Evolutionary conservation across 192 early-diverging fungal species (phyloP).

Genomic region (Coemansia brasiliensis): DNA sequence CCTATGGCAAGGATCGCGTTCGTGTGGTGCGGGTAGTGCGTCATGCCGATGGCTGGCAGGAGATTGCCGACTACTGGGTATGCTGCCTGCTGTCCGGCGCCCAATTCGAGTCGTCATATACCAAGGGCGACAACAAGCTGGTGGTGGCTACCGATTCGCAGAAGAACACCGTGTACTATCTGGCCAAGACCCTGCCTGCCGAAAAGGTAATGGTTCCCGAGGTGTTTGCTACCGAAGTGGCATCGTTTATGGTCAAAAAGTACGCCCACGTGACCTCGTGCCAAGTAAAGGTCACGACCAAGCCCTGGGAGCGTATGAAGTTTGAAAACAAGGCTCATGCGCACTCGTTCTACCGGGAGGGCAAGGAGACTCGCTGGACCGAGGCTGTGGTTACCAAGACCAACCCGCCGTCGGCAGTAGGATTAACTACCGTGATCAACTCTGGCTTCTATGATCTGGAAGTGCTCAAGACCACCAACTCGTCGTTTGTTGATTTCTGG

Average conservation of each 20-base stretch:
- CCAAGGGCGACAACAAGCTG: slow-evolving; percentile 74
- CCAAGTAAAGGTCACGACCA: slow-evolving; percentile 66
- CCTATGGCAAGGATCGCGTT: slow-evolving; percentile 76
- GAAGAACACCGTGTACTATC: slow-evolving; percentile 76
- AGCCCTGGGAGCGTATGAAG: slow-evolving; percentile 74
- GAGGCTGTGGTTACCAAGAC: slow-evolving; percentile 54
- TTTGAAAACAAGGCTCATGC: slow-evolving; percentile 62
- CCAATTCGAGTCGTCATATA: slow-evolving; percentile 66
- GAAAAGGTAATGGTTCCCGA: slow-evolving; percentile 70
- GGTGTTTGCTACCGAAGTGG: slow-evolving; percentile 69
- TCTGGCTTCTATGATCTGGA: slow-evolving; percentile 69
- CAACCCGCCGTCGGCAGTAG: slow-evolving; percentile 17
- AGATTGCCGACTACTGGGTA: slow-evolving; percentile 70
- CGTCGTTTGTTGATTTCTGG: slow-evolving; percentile 72
- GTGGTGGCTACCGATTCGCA: slow-evolving; percentile 76
- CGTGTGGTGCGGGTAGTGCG: slow-evolving; percentile 72
- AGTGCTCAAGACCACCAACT: slow-evolving; percentile 83
- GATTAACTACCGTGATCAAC: not conserved
- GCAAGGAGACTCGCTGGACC: slow-evolving; percentile 67
- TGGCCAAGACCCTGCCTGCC: slow-evolving; percentile 66
- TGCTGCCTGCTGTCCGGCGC: slow-evolving; percentile 59
- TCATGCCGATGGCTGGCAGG: slow-evolving; percentile 59
- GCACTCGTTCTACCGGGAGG: slow-evolving; percentile 72
- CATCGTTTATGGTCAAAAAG: slow-evolving; percentile 67
- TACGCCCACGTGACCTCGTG: slow-evolving; percentile 69